These are phyloP conservation scores for Candida michaelii DNA, from an alignment of 805 yeast species.

Conservation along the genomic window DNA sequence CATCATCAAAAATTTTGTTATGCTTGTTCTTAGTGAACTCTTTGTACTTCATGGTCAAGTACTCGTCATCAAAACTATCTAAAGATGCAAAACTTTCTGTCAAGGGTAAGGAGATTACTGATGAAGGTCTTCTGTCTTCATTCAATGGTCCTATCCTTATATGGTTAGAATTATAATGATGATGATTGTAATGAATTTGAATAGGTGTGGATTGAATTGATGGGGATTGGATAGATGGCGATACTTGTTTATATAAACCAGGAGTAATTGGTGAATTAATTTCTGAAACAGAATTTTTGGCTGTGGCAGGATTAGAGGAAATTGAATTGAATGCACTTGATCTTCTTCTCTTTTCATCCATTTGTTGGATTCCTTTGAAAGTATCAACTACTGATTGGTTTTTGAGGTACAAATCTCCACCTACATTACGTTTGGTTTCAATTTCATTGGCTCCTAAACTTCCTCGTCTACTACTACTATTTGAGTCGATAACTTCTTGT, in stretches of 20 bases:
- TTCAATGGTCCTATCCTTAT: slow-evolving; percentile 38
- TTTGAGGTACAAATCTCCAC: slow-evolving; percentile 42
- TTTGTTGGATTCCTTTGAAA: slow-evolving; percentile 41
- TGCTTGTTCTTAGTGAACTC: slow-evolving; percentile 27
- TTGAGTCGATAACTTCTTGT: slow-evolving; percentile 35
- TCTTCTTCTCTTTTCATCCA: slow-evolving; percentile 39
- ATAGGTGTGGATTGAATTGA: background rate
- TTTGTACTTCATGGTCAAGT: slow-evolving; percentile 39
- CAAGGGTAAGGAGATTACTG: slow-evolving; percentile 66
- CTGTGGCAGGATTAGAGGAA: slow-evolving; percentile 15
- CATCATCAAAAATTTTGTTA: slow-evolving; percentile 6
- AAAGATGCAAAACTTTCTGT: slow-evolving; percentile 78
- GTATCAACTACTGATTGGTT: slow-evolving; percentile 44
- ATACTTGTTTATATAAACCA: background rate
- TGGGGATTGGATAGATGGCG: background rate
- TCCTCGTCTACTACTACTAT: slow-evolving; percentile 30
- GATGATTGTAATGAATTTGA: background rate
- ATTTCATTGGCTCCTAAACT: slow-evolving; percentile 40
- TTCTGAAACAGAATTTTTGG: slow-evolving; percentile 19
- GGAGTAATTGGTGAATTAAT: background rate
- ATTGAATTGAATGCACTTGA: slow-evolving; percentile 24
- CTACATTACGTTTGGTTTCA: slow-evolving; percentile 46
- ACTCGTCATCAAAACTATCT: slow-evolving; percentile 66
- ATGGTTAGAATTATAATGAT: slow-evolving; percentile 7
- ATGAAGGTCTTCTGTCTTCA: slow-evolving; percentile 48